Base-by-base conservation (phyloP, 2,329 filamentous ascomycete species). In the Diaporthe sp. region DNA sequence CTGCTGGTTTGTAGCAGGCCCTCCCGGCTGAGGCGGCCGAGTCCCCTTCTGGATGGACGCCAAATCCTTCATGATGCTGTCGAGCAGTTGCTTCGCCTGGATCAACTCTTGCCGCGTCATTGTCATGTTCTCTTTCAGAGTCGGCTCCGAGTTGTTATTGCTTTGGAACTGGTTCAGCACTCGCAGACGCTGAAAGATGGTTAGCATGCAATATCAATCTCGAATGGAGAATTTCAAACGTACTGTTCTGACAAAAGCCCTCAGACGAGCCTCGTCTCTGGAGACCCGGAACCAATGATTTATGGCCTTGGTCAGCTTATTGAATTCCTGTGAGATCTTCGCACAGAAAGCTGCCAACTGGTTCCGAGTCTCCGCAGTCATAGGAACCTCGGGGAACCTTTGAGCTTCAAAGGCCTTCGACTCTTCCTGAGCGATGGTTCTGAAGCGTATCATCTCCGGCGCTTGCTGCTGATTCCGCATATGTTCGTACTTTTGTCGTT, bases 161-260 rank as follows among this genome's bases (percentile, higher is more conserved):
- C 90, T 87, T 6, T 80, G 78, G 75, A 90, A 92, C 78, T 92
- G 90, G 58, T 85, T 86, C 0, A 85, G 77, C 42, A 92, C 83
- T 15, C 88, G 88, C 38, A 85, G 81, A 75, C 89, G 88, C 89
- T 92, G 78, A 40, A 17, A 74, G 33, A 4, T 25, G 52, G 79
- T 88, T 80, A 88, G 84, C 76, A 74, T 68, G 22, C 13, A 45
- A 19, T 35, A 25, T 35, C 35, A 30, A 1, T 60, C 38, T 66
- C 22, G 19, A 30, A 50, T 38, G 33, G 2, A 19, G 66, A 22
- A 35, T 5, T 50, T 38, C 52, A 28, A 15, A 85, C 88, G 84
- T 83, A 90, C 88, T 76, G 84, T 84, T 78, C 85, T 85, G 82
- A 90, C 89, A 76, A 89, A 90, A 82, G 86, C 84, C 77, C 83